A percentile compares a stretch with the other conserved stretches of the same genome.
Conservation (phyloP, 495 filamentous ascomycete species). For the Elaphomyces granulatus region DNA sequence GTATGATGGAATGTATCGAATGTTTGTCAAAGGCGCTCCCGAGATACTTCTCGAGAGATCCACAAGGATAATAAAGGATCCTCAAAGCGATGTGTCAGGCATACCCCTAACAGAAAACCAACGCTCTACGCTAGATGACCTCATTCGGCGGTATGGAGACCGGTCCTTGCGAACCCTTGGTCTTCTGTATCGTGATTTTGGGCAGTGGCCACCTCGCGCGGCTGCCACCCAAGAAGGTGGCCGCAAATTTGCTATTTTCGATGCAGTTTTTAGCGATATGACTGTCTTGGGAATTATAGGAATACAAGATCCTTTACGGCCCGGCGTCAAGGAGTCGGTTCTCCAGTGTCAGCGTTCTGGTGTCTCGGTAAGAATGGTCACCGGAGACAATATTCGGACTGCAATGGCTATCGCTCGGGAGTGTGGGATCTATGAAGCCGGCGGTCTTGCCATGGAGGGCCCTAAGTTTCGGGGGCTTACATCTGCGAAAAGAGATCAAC, state of each 20-base stretch:
- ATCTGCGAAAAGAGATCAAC: constrained; percentile 47
- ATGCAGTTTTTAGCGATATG: constrained; percentile 68
- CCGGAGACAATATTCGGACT: constrained; percentile 73
- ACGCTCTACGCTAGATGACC: constrained; percentile 40
- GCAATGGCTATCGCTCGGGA: constrained; percentile 76
- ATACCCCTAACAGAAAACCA: constrained; percentile 42
- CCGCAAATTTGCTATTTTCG: constrained; percentile 56
- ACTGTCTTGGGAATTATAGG: constrained; percentile 64
- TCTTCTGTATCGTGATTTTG: constrained; percentile 75
- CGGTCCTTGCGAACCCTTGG: constrained; percentile 80
- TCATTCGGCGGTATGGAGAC: constrained; percentile 65
- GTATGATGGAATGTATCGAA: constrained; percentile 48
- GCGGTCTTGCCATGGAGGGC: constrained; percentile 72
- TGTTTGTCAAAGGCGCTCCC: constrained; percentile 80
- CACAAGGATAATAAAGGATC: constrained; percentile 54
- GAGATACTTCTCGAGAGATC: constrained; percentile 69
- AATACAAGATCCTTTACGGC: constrained; percentile 76
- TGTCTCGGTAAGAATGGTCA: constrained; percentile 82
- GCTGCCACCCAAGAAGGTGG: constrained; percentile 53
- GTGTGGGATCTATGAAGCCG: constrained; percentile 65
- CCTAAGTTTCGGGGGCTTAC: constrained; percentile 63
- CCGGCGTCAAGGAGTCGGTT: constrained; percentile 67
- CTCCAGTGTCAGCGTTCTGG: constrained; percentile 58
- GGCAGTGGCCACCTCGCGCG: constrained; percentile 69
- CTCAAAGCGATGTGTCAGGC: constrained; percentile 43